Evolutionary conservation across 192 early-diverging fungal species (phyloP).

Genomic region (Coemansia sp.): DNA sequence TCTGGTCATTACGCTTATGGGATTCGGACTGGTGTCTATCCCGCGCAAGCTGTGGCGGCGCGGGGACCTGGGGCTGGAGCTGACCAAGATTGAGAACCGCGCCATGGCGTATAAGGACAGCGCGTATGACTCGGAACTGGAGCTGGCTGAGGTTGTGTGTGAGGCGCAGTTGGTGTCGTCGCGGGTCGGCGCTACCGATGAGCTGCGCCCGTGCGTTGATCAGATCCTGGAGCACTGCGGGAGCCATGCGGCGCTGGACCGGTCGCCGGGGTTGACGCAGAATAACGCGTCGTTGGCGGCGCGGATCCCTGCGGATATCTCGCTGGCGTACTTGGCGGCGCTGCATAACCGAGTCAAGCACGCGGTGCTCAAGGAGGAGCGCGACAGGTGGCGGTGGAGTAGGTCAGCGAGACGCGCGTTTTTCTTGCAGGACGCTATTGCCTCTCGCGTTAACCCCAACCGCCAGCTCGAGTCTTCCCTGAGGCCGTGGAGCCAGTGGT

Average conservation of each 20-base stretch:
- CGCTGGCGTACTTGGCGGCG: conserved; percentile 62
- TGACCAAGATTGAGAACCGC: conserved; percentile 64
- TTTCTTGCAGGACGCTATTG: conserved; percentile 78
- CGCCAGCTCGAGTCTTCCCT: conserved; percentile 60
- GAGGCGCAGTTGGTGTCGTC: conserved; percentile 34
- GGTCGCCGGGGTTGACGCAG: neutral
- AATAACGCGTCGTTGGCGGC: conserved; percentile 9
- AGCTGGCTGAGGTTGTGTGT: conserved; percentile 63
- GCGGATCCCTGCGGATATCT: conserved; percentile 56
- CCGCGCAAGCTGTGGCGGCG: conserved; percentile 82
- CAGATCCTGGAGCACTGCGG: conserved; percentile 61
- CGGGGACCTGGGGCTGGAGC: conserved; percentile 60
- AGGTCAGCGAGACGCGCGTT: conserved; percentile 74
- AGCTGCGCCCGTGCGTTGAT: conserved; percentile 63
- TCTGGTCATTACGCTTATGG: conserved; percentile 85
- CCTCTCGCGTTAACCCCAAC: conserved; percentile 63
- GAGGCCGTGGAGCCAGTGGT: conserved; percentile 50
- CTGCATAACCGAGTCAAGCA: conserved; percentile 72
- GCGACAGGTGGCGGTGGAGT: conserved; percentile 79
- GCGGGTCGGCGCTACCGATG: conserved; percentile 42
- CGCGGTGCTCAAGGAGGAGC: conserved; percentile 65
- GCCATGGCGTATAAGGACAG: conserved; percentile 76
- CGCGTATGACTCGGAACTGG: conserved; percentile 77
- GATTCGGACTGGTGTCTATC: conserved; percentile 88
- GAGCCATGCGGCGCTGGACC: neutral